A percentile compares a stretch with the other conserved stretches of the same genome.
phyloP scores from a whole-genome alignment of 1,139 yeast species.

The Yamadazyma buinensis region DNA sequence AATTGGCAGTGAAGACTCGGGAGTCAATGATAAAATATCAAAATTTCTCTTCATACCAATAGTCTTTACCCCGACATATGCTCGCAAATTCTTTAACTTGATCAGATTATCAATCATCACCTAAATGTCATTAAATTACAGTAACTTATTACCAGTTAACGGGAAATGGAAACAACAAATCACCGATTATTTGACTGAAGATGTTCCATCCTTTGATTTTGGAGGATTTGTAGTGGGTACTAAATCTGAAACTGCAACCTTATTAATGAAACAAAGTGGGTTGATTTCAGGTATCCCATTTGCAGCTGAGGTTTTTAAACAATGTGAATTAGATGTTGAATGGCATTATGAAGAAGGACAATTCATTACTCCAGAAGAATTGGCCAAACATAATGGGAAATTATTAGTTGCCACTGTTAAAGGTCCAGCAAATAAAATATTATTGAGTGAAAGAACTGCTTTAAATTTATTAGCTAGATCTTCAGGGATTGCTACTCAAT shows the following conservation, averaged over 20 bases:
- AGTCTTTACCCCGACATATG: no score
- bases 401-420: slow-evolving; percentile 71
- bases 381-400: slow-evolving; percentile 46
- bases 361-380: slow-evolving; percentile 41
- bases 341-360: slow-evolving; percentile 77
- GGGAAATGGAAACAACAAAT: slow-evolving; percentile 81
- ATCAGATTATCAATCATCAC: not conserved
- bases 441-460: slow-evolving; percentile 84
- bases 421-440: slow-evolving; percentile 76
- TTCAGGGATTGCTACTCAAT: slow-evolving; percentile 87
- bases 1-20: not conserved
- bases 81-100: not conserved
- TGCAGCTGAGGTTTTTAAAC: slow-evolving; percentile 79
- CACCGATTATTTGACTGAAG: slow-evolving; percentile 75
- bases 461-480: slow-evolving; percentile 77
- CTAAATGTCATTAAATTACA: slow-evolving; percentile 19
- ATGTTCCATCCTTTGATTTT: slow-evolving; percentile 88
- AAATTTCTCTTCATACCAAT: not conserved
- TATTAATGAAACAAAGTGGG: slow-evolving; percentile 79
- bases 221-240: slow-evolving; percentile 95
- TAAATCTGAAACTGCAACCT: slow-evolving; percentile 63
- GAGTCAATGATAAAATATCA: not conserved
- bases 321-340: slow-evolving; percentile 64
- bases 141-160: slow-evolving; percentile 64
- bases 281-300: slow-evolving; percentile 87